Evolutionary conservation across 2,329 filamentous ascomycete species (phyloP), one percentile per base, ranked within the genome.

Genomic region (Beauveria sp.): DNA sequence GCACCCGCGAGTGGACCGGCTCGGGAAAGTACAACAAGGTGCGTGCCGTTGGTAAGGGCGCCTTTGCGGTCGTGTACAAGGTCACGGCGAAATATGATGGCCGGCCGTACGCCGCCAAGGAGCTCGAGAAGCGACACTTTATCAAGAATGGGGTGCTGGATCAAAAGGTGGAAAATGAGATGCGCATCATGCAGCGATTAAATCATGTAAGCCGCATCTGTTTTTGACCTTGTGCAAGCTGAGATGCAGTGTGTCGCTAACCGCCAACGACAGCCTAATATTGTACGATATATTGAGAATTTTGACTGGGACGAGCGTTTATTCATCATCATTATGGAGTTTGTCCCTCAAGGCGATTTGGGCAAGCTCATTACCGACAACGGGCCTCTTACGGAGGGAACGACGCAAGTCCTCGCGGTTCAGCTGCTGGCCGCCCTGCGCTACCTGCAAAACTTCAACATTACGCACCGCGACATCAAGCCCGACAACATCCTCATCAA

Each of bases 311-410:
- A 87, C 50, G 81, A 90, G 45, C 80, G 92, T 71, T 81, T 97
- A 5, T 93, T 97, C 72, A 96, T 99, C 73, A 93, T 98, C 71
- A 89, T 96, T 73, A 99, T 99, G 95, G 95, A 99, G 70, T 96
- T 84, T 67, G 85, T 98, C 16, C 83, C 86, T 7, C 83, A 84
- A 34, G 95, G 95, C 50, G 93, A 99, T 72, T 78, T 99, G 14
- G 90, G 91, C 60, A 86, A 85, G 53, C 85, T 89, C 65, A 81
- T 98, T 34, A 76, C 77, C 22, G 79, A 83, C 12, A 74, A 84
- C 34, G 84, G 85, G 1, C 75, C 80, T 0, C 82, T 98, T 56
- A 75, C 79, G 0, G 93, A 98, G 71, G 67, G 74, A 1, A 79
- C 87, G 66, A 88, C 86, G n/a, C 86, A 88, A 72, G 79, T 78